Base-by-base conservation (phyloP, 306 rosid species). In the Rosa rugosa region DNA sequence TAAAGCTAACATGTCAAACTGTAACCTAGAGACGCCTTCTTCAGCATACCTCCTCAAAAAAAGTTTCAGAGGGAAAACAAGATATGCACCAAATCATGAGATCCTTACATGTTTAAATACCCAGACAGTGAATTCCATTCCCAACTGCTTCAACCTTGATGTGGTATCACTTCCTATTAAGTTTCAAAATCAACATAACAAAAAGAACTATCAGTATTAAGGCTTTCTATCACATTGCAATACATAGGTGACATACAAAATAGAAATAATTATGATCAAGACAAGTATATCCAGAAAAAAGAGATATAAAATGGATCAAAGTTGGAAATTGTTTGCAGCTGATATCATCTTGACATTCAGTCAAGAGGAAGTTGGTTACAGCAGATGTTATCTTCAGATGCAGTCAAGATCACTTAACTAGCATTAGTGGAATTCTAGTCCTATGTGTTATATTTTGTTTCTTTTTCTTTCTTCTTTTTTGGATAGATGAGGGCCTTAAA, bases 111-210 rank as follows among this genome's bases (percentile, higher is more conserved):
- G 99, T 86, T 95, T 95, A 79, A 95, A 92, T 65, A 95, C 99
- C 99, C 98, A 95, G 11, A 95, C 99, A 31, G 98, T 89, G 83
- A 95, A 95, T 81, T 95, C 99, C 99, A 95, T 95, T 79, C 99
- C 99, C 79, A 90, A 80, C 81, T 95, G 99, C 92, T 91, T 95
- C 91, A 95, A 84, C 88, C 91, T 84, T 73, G 96, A 89, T 67
- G 99, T 92, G 73, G 98, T 91, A 71, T 87, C 94, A 79, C 79
- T 89, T 76, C 98, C 99, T 94, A 68, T 80, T 42, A 81, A 72
- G 79, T 79, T 68, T 72, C 72, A 79, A 69, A 86, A 67, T 77
- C 66, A 75, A 72, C 36, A 84, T 34, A 78, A 67, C 40, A 81
- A 83, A 69, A 73, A 20, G 72, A 54, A 42, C 44, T 64, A 40